Conservation (phyloP, 2,329 filamentous ascomycete genomes). For the Neodidymelliopsis sp. region DNA sequence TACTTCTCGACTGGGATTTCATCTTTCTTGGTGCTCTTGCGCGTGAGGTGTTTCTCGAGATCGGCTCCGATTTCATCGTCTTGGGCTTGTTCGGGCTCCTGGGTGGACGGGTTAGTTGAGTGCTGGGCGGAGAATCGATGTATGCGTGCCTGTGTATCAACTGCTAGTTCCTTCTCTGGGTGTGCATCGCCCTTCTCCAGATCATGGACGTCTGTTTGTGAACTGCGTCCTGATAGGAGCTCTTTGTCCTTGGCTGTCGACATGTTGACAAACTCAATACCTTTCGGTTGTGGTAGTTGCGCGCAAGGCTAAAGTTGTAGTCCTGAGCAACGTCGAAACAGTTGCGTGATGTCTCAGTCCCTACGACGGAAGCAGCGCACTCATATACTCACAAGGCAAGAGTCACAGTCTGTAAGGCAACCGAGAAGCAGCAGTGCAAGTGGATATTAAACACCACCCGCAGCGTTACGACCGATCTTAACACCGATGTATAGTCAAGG, state of each 20-base stretch:
- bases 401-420: conserved; percentile 5
- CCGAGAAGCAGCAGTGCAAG: neutral
- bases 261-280: conserved; percentile 22
- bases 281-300: neutral
- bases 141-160: neutral
- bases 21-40: conserved; percentile 40
- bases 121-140: neutral
- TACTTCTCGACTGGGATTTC: conserved; percentile 38
- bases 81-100: conserved; percentile 20
- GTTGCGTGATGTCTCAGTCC: too few relatives aligned
- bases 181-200: conserved; percentile 26
- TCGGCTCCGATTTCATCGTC: conserved; percentile 32
- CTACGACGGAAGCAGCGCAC: too few relatives aligned
- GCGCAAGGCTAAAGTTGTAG: neutral
- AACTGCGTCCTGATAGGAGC: conserved; percentile 33
- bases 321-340: too few relatives aligned
- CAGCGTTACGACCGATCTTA: conserved; percentile 12
- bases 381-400: conserved; percentile 3
- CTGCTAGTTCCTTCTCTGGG: conserved; percentile 4
- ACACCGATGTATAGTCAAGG: conserved; percentile 4
- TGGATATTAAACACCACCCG: neutral
- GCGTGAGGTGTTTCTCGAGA: conserved; percentile 41
- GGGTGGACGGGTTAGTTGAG: neutral
- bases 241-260: conserved; percentile 24
- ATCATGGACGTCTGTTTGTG: conserved; percentile 26